These are phyloP conservation scores for Paraglomus brasilianum DNA, from an alignment of 192 early-diverging fungal genomes.

Conservation along the genomic window DNA sequence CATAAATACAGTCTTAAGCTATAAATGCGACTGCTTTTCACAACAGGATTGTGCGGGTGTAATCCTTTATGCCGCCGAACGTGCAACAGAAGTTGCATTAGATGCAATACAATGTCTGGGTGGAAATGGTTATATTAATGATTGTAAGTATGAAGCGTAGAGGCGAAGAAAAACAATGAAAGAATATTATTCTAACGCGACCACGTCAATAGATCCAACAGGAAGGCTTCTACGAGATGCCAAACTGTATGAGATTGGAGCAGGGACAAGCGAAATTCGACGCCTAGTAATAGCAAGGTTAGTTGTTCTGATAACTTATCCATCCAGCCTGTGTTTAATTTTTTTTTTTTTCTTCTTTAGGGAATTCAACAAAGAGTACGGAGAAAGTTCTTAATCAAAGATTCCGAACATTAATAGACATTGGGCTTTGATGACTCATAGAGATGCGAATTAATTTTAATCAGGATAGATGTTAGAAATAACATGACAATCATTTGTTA, in stretches of 20 bases:
- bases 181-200: too few species aligned
- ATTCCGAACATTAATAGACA: neutral
- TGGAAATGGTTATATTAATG: conserved; percentile 96
- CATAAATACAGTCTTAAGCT: too few species aligned
- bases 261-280: conserved; percentile 92
- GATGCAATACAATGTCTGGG: conserved; percentile 94
- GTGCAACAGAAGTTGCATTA: conserved; percentile 88
- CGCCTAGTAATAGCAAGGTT: conserved; percentile 82
- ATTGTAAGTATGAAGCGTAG: too few species aligned
- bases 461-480: too few species aligned
- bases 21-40: neutral
- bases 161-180: too few species aligned
- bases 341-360: conserved; percentile 15
- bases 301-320: neutral
- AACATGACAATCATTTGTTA: too few species aligned
- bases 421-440: too few species aligned
- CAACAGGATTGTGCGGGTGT: conserved; percentile 87
- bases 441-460: too few species aligned
- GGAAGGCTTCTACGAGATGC: conserved; percentile 89
- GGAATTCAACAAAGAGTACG: conserved; percentile 70
- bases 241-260: conserved; percentile 96
- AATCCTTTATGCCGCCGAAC: conserved; percentile 91
- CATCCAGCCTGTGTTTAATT: neutral
- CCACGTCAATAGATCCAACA: too few species aligned
- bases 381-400: conserved; percentile 20